phyloP scores from a whole-genome alignment of 1,284 basidiomycete genomes.

The Trichosporon sp. region DNA sequence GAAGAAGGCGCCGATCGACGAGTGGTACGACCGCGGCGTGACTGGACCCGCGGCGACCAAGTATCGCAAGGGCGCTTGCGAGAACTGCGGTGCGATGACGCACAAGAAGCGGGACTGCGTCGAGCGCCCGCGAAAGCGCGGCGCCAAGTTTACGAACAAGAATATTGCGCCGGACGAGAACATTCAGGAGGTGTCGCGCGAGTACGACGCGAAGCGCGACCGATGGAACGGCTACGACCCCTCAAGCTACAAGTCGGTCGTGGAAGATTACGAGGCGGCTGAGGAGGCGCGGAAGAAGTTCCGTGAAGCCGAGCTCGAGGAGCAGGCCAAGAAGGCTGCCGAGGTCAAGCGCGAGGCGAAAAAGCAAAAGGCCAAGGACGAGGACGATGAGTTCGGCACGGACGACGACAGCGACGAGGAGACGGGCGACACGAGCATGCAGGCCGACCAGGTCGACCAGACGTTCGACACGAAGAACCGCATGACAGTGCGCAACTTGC shows the following conservation, averaged over 20 bases:
- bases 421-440: slow-evolving; percentile 91
- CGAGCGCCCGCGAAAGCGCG: slow-evolving; percentile 93
- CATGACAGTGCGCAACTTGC: slow-evolving; percentile 95
- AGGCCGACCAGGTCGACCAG: slow-evolving; percentile 95
- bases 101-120: slow-evolving; percentile 91
- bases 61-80: slow-evolving; percentile 96
- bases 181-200: slow-evolving; percentile 74
- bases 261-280: slow-evolving; percentile 91
- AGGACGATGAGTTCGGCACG: slow-evolving; percentile 88
- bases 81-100: slow-evolving; percentile 96
- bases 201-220: slow-evolving; percentile 94
- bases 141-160: slow-evolving; percentile 89
- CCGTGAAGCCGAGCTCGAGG: slow-evolving; percentile 95
- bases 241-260: slow-evolving; percentile 77
- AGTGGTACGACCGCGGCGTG: slow-evolving; percentile 90
- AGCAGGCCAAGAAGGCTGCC: slow-evolving; percentile 79
- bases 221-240: slow-evolving; percentile 99
- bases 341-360: slow-evolving; percentile 81
- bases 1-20: slow-evolving; percentile 71
- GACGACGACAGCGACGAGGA: slow-evolving; percentile 75
- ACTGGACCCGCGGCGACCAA: slow-evolving; percentile 90
- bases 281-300: slow-evolving; percentile 86
- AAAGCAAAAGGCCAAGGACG: slow-evolving; percentile 68
- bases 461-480: slow-evolving; percentile 97
- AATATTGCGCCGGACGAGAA: slow-evolving; percentile 91